phyloP scores from a whole-genome alignment of 2,329 filamentous ascomycete species.

The Microcyclospora pomicola region DNA sequence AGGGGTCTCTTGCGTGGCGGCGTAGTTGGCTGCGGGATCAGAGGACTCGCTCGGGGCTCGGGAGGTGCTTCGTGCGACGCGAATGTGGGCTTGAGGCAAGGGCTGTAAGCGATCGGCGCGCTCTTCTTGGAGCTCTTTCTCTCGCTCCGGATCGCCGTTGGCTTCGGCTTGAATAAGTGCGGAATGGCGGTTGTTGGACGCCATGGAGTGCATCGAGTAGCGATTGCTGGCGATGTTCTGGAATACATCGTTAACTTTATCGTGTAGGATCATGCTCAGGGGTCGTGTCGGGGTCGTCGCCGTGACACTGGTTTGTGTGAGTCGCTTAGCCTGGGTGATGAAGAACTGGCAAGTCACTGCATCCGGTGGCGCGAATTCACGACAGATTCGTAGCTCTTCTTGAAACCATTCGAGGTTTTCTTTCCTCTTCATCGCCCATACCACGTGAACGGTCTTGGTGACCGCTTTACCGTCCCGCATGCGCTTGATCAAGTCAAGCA shows the following conservation, averaged over 20 bases:
- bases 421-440: conserved; percentile 85
- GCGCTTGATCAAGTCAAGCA: conserved; percentile 86
- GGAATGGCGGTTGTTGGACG: conserved; percentile 51
- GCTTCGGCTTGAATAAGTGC: conserved; percentile 72
- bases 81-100: conserved; percentile 46
- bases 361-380: conserved; percentile 75
- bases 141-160: conserved; percentile 61
- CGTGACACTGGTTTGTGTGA: conserved; percentile 34
- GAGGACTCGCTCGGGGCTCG: conserved; percentile 5
- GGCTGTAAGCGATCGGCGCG: conserved; percentile 76
- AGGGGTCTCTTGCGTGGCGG: conserved; percentile 11
- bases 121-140: conserved; percentile 65
- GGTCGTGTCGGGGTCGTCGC: conserved; percentile 41
- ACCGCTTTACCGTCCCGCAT: conserved; percentile 93
- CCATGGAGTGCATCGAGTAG: conserved; percentile 29
- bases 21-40: conserved; percentile 3
- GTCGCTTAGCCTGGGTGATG: conserved; percentile 63
- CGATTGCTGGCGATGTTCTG: conserved; percentile 70
- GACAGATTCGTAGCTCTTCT: conserved; percentile 82
- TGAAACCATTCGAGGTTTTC: conserved; percentile 98
- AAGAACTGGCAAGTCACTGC: conserved; percentile 90
- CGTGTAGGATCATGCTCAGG: conserved; percentile 64
- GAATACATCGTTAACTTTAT: conserved; percentile 77
- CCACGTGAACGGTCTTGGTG: conserved; percentile 74
- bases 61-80: conserved; percentile 15